Evolutionary conservation across 108 stramenopile species (phyloP).

Genomic region (Aurantiochytrium sp.): DNA sequence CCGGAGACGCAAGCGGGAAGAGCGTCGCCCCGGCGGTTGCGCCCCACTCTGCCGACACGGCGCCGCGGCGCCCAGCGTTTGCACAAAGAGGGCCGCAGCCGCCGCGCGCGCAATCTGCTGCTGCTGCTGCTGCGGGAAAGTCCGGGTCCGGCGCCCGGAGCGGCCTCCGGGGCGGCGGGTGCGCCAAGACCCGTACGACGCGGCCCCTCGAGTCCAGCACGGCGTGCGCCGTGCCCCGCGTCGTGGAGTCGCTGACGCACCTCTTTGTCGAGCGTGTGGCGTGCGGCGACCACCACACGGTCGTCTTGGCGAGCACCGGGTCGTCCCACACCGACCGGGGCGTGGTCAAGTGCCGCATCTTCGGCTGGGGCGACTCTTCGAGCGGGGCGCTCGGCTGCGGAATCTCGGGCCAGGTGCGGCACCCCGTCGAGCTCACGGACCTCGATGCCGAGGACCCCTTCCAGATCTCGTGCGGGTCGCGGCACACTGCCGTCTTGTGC

Average conservation of each 20-base stretch:
- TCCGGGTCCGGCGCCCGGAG: no score
- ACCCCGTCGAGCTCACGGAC: neutral
- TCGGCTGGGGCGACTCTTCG: conserved; percentile 7
- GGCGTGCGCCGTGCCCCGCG: neutral
- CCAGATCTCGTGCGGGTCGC: conserved; percentile 4
- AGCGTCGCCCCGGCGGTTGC: no score
- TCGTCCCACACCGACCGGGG: conserved; percentile 11
- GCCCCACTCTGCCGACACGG: no score
- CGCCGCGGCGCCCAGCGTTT: no score
- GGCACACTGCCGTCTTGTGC: neutral
- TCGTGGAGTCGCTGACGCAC: neutral
- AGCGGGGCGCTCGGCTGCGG: neutral
- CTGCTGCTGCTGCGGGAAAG: no score
- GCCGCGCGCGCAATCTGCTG: no score
- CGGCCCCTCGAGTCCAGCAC: neutral
- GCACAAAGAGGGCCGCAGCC: no score
- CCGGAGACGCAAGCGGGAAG: no score
- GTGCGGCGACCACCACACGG: neutral
- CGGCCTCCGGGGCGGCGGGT: neutral
- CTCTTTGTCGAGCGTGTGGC: neutral
- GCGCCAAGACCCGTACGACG: neutral
- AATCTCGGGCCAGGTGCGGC: neutral
- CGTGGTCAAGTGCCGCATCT: conserved; percentile 14
- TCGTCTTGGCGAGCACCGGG: neutral
- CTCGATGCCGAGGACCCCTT: neutral